Conservation (phyloP, 2,329 filamentous ascomycete genomes). For the Lachnellula occidentalis region DNA sequence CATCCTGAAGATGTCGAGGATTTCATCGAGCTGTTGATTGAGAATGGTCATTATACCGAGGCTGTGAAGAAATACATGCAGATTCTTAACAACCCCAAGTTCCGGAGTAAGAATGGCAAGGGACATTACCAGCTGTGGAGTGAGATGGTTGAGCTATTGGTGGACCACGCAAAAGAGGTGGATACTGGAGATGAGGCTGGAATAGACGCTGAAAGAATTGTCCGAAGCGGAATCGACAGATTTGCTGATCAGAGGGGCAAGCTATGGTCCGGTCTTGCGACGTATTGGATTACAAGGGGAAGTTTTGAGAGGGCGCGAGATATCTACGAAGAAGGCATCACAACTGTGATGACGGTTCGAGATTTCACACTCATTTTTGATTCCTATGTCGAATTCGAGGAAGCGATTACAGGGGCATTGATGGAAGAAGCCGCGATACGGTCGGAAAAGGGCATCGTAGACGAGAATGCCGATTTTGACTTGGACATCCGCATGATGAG, state of each 20-base stretch:
- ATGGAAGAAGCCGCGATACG: slow-evolving; percentile 82
- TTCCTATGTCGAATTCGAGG: slow-evolving; percentile 93
- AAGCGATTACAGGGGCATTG: slow-evolving; percentile 84
- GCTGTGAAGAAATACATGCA: slow-evolving; percentile 88
- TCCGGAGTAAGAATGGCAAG: slow-evolving; percentile 89
- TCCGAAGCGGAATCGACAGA: slow-evolving; percentile 82
- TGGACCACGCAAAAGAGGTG: slow-evolving; percentile 82
- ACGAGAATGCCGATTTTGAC: slow-evolving; percentile 86
- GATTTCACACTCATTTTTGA: slow-evolving; percentile 97
- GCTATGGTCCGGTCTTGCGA: slow-evolving; percentile 88
- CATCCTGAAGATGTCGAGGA: slow-evolving; percentile 94
- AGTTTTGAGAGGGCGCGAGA: slow-evolving; percentile 91
- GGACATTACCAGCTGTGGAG: slow-evolving; percentile 96
- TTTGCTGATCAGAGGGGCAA: slow-evolving; percentile 94
- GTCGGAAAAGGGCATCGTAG: slow-evolving; percentile 69
- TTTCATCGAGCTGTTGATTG: slow-evolving; percentile 82
- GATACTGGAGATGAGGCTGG: slow-evolving; percentile 74
- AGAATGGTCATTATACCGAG: slow-evolving; percentile 81
- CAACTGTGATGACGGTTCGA: slow-evolving; percentile 96
- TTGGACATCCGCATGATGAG: slow-evolving; percentile 96
- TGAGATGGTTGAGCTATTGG: slow-evolving; percentile 92
- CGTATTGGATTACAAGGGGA: slow-evolving; percentile 92
- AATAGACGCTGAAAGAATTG: slow-evolving; percentile 86
- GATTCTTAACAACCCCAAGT: slow-evolving; percentile 83
- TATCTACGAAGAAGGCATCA: slow-evolving; percentile 92